Evolutionary conservation across 2,329 filamentous ascomycete genomes (phyloP).

Genomic region (Pseudocercospora ulei): DNA sequence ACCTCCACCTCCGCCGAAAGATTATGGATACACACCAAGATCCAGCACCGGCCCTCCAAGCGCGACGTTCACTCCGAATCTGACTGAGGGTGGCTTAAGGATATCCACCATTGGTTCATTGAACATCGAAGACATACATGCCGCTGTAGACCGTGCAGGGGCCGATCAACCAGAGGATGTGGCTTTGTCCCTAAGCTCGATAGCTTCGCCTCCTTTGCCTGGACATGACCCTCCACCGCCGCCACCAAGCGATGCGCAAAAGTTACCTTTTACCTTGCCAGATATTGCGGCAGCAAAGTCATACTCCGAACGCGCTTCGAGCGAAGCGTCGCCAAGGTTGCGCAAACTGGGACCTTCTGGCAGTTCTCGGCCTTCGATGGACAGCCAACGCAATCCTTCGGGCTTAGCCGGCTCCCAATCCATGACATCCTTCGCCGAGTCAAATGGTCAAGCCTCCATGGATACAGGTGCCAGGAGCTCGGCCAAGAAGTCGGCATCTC

Average conservation of each 20-base stretch:
- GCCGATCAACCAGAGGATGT: constrained; percentile 16
- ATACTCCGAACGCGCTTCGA: constrained; percentile 26
- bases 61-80: constrained; percentile 19
- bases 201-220: constrained; percentile 36
- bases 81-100: constrained; percentile 23
- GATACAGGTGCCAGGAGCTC: constrained; percentile 24
- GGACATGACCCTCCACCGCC: constrained; percentile 42
- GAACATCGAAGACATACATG: constrained; percentile 35
- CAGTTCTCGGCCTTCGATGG: constrained; percentile 29
- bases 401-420: constrained; percentile 30
- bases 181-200: constrained; percentile 16
- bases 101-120: constrained; percentile 30
- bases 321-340: constrained; percentile 28
- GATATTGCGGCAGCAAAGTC: constrained; percentile 23
- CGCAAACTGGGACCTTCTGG: constrained; percentile 29
- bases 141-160: constrained; percentile 20
- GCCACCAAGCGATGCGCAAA: constrained; percentile 28
- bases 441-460: constrained; percentile 27
- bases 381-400: constrained; percentile 28
- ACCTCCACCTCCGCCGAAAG: constrained; percentile 40
- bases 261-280: constrained; percentile 22
- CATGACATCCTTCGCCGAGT: constrained; percentile 32
- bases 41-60: constrained; percentile 29
- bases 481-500: constrained; percentile 24
- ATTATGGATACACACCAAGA: constrained; percentile 34